Evolutionary conservation across 306 rosid species (phyloP).

Genomic region (Coriaria nepalensis): DNA sequence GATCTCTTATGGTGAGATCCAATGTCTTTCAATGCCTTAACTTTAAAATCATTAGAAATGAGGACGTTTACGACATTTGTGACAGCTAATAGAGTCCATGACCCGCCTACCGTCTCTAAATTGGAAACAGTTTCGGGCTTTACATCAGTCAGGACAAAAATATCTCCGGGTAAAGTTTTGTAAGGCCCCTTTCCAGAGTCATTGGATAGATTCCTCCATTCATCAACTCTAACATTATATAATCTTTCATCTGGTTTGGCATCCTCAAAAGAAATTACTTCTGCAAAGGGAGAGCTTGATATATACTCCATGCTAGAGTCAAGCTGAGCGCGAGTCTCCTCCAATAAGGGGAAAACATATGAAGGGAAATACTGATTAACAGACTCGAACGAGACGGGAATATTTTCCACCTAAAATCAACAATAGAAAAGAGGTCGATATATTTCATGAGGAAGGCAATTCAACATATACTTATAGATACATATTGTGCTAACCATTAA

Average conservation of each 20-base stretch:
- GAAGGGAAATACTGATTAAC: conserved; percentile 31
- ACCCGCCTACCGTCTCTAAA: conserved; percentile 34
- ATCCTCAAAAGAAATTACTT: conserved; percentile 25
- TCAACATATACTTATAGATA: background rate
- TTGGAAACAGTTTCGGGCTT: conserved; percentile 37
- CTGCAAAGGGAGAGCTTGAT: conserved; percentile 32
- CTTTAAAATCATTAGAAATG: conserved; percentile 27
- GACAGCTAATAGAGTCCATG: conserved; percentile 38
- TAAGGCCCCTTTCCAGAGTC: conserved; percentile 43
- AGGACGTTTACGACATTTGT: conserved; percentile 18
- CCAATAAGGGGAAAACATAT: conserved; percentile 41
- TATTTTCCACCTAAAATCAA: conserved; percentile 29
- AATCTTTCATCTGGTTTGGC: conserved; percentile 8
- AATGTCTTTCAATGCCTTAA: conserved; percentile 25
- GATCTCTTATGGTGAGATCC: conserved; percentile 14
- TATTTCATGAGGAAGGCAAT: background rate
- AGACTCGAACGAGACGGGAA: conserved; percentile 33
- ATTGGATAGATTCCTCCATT: conserved; percentile 38
- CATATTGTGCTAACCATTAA: no score
- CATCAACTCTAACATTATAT: conserved; percentile 26
- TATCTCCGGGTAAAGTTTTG: conserved; percentile 53
- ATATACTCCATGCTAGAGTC: conserved; percentile 40
- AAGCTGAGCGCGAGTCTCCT: conserved; percentile 53
- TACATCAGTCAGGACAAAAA: conserved; percentile 40
- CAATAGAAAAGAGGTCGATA: background rate